Evolutionary conservation across 1,284 basidiomycete species (phyloP).

Genomic region (Tylopilus sp.): DNA sequence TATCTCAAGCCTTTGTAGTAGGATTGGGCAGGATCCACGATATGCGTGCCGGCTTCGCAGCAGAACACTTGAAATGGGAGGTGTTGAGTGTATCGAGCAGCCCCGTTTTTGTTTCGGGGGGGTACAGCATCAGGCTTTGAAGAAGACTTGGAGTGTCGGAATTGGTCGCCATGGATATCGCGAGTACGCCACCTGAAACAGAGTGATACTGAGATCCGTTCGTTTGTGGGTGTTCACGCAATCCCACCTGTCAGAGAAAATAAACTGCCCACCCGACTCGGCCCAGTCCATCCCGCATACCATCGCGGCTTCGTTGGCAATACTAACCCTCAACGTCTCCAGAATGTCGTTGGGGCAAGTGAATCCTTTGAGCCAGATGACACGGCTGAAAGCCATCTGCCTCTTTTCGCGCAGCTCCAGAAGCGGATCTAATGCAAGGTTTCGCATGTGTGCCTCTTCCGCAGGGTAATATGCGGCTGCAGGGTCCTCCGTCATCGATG

Average conservation of each 20-base stretch:
- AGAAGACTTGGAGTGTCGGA: conserved; percentile 90
- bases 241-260: conserved; percentile 87
- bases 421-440: conserved; percentile 87
- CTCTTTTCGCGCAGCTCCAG: conserved; percentile 74
- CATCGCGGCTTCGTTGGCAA: conserved; percentile 89
- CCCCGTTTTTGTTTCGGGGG: conserved; percentile 77
- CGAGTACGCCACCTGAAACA: conserved; percentile 81
- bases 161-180: conserved; percentile 93
- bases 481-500: conserved; percentile 85
- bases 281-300: conserved; percentile 99
- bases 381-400: conserved; percentile 79
- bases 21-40: conserved; percentile 89
- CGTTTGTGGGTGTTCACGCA: background rate
- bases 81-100: conserved; percentile 81
- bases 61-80: conserved; percentile 96
- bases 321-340: conserved; percentile 87
- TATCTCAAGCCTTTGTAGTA: conserved; percentile 88
- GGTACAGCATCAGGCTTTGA: conserved; percentile 88
- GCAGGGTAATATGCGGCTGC: conserved; percentile 86
- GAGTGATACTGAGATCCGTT: background rate
- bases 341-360: conserved; percentile 95
- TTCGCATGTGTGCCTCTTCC: conserved; percentile 90
- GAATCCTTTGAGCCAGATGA: conserved; percentile 96
- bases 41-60: conserved; percentile 93
- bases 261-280: conserved; percentile 92